Conservation (phyloP, 2,329 filamentous ascomycete species). For the Dothistroma pini region DNA sequence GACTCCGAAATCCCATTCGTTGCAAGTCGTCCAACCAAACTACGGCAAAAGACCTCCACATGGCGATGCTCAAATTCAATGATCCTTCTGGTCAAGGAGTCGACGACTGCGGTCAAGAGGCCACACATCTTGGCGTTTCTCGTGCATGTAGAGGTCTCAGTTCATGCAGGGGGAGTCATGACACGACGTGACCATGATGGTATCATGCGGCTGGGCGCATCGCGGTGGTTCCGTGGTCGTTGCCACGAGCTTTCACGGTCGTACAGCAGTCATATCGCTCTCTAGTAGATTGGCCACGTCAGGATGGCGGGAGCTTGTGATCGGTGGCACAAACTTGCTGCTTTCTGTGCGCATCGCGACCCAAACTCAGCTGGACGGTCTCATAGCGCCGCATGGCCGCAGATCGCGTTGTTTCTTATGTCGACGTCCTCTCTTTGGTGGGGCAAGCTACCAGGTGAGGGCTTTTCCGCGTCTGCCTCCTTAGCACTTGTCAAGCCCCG, state of each 20-base stretch:
- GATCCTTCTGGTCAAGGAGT: background rate
- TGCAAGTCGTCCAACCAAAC: background rate
- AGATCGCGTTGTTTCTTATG: slow-evolving; percentile 32
- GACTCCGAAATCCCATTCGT: background rate
- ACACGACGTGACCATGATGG: slow-evolving; percentile 4
- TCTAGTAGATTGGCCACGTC: slow-evolving; percentile 1
- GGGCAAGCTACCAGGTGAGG: slow-evolving; percentile 16
- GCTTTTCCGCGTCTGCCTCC: background rate
- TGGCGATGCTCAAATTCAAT: background rate
- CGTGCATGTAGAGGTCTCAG: background rate
- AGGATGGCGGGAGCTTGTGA: background rate
- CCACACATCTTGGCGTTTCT: background rate
- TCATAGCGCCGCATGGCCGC: slow-evolving; percentile 31
- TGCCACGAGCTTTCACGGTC: slow-evolving; percentile 4
- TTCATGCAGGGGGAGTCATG: background rate
- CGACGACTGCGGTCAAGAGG: background rate
- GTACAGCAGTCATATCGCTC: slow-evolving; percentile 5
- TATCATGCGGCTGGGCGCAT: slow-evolving; percentile 8
- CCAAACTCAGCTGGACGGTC: slow-evolving; percentile 21
- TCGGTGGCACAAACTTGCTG: slow-evolving; percentile 12
- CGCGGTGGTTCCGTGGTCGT: slow-evolving; percentile 7
- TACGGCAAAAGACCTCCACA: slow-evolving; percentile 8
- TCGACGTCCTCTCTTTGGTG: slow-evolving; percentile 30
- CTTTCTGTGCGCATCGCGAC: slow-evolving; percentile 11
- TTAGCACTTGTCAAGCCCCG: background rate